These are phyloP conservation scores for Heterobasidion occidentale DNA, from an alignment of 1,284 basidiomycete species.

Conservation along the genomic window DNA sequence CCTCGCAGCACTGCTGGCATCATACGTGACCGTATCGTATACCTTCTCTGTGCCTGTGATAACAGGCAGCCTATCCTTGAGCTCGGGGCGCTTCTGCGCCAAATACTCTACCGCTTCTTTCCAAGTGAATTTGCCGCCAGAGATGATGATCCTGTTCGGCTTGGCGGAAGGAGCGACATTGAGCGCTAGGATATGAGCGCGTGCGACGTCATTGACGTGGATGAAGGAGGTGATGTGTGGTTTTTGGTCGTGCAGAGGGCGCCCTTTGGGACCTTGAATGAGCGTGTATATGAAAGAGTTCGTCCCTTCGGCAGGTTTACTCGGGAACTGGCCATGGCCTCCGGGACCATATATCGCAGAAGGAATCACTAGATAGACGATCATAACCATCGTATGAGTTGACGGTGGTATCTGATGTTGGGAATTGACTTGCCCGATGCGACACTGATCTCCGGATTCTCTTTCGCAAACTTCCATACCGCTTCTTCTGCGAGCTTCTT, in stretches of 20 bases:
- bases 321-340: not conserved
- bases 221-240: not conserved
- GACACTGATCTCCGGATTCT: conserved; percentile 2
- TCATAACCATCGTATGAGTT: not conserved
- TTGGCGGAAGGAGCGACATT: not conserved
- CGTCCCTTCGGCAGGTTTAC: not conserved
- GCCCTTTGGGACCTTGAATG: not conserved
- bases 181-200: not conserved
- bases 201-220: not conserved
- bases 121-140: not conserved
- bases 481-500: not conserved
- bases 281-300: not conserved
- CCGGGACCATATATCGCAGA: not conserved
- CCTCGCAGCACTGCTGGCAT: not conserved
- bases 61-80: not conserved
- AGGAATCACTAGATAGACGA: not conserved
- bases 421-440: not conserved
- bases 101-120: not conserved
- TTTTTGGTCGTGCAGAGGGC: not conserved
- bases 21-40: not conserved
- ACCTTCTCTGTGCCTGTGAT: not conserved
- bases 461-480: not conserved
- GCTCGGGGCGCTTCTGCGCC: not conserved
- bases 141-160: not conserved
- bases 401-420: not conserved